A percentile compares a stretch with the other conserved stretches of the same genome.
Evolutionary conservation across 768 basidiomycete species (phyloP).

Genomic region (Paxillus involutus): DNA sequence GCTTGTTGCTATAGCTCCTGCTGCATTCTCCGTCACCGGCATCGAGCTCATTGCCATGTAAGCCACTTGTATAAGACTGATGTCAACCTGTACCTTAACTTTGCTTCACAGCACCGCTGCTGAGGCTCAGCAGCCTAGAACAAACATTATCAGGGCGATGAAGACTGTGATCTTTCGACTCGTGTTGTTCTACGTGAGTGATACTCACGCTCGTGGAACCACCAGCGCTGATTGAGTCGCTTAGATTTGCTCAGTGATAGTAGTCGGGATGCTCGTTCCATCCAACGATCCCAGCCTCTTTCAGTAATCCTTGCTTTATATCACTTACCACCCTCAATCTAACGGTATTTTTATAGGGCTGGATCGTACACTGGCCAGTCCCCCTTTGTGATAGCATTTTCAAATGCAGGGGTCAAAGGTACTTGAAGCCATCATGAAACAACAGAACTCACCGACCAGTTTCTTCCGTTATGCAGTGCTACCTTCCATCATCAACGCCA

Average conservation of each 20-base stretch:
- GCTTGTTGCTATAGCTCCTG: constrained; percentile 19
- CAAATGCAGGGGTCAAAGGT: constrained; percentile 68
- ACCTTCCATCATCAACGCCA: constrained; percentile 71
- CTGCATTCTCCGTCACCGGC: constrained; percentile 74
- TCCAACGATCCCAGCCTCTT: constrained; percentile 59
- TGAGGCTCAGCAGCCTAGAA: constrained; percentile 75
- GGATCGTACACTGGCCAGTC: constrained; percentile 59
- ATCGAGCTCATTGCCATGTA: constrained; percentile 75
- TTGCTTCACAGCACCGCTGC: constrained; percentile 56
- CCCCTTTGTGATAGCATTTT: constrained; percentile 85
- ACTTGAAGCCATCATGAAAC: neutral
- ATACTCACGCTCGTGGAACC: neutral
- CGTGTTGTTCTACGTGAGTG: constrained; percentile 30
- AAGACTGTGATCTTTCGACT: constrained; percentile 81
- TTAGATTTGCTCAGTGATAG: constrained; percentile 33
- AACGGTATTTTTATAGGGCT: constrained; percentile 1
- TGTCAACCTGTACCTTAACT: constrained; percentile 14
- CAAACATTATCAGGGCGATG: constrained; percentile 77
- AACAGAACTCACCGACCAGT: constrained; percentile 9
- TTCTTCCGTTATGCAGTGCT: constrained; percentile 36
- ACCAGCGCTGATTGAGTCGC: neutral
- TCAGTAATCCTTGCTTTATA: constrained; percentile 17
- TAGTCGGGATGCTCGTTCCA: constrained; percentile 78
- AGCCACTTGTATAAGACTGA: constrained; percentile 26
- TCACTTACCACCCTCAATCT: neutral